These are phyloP conservation scores for Pichia sp. DNA, from an alignment of 1,139 yeast genomes.

Conservation along the genomic window DNA sequence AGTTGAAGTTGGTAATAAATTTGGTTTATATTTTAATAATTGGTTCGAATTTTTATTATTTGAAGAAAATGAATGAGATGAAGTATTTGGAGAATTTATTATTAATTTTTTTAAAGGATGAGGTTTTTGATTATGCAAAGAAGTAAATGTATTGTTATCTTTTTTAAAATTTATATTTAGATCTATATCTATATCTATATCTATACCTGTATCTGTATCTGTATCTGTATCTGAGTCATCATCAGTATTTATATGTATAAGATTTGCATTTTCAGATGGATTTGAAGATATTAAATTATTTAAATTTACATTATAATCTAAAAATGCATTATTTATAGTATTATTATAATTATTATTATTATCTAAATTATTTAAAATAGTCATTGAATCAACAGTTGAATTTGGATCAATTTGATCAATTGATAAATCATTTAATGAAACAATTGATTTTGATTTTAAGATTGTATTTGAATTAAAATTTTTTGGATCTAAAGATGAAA, in stretches of 20 bases:
- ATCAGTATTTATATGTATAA: too few relatives aligned
- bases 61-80: background rate
- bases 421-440: background rate
- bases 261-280: background rate
- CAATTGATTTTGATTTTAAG: background rate
- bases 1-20: background rate
- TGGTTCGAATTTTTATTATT: background rate
- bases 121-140: background rate
- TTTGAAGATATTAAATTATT: background rate
- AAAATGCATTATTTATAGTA: conserved; percentile 9
- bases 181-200: too few relatives aligned
- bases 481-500: too few relatives aligned
- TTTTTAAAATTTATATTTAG: too few relatives aligned
- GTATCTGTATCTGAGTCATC: too few relatives aligned
- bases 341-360: too few relatives aligned
- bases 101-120: conserved; percentile 10
- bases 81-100: conserved; percentile 6
- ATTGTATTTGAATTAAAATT: background rate
- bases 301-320: conserved; percentile 6
- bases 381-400: background rate
- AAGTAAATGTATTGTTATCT: too few relatives aligned
- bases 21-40: background rate
- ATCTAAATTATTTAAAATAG: too few relatives aligned
- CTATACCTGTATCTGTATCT: too few relatives aligned
- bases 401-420: conserved; percentile 8